Conservation (phyloP, 805 yeast species). For the Candida quercuum region DNA sequence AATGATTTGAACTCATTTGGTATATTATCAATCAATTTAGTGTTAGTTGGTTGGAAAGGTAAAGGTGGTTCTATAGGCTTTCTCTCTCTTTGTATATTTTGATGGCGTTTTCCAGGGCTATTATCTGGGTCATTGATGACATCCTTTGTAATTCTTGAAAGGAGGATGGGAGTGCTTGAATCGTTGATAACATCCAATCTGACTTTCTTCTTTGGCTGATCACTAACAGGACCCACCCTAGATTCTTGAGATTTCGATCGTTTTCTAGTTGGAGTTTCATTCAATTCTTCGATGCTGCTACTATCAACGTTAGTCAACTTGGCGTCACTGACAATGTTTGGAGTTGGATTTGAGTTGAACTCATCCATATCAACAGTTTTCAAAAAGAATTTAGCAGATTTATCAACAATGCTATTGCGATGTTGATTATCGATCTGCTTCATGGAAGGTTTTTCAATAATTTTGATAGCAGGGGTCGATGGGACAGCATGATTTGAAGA, state of each 20-base stretch:
- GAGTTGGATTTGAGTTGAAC: too few species aligned
- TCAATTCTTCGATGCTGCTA: neutral
- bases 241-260: conserved; percentile 9
- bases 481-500: neutral
- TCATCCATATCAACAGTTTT: conserved; percentile 9
- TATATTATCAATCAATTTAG: conserved; percentile 6
- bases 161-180: neutral
- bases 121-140: neutral
- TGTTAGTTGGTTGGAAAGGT: conserved; percentile 6
- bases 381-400: conserved; percentile 17
- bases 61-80: conserved; percentile 8
- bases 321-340: neutral
- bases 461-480: neutral
- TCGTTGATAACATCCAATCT: neutral
- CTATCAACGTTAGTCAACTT: neutral
- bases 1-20: conserved; percentile 2
- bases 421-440: neutral
- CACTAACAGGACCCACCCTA: neutral
- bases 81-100: neutral
- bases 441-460: conserved; percentile 14
- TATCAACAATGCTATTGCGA: conserved; percentile 6
- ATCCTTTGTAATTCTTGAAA: neutral
- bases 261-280: conserved; percentile 15
- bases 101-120: too few species aligned
- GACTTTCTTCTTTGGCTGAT: neutral